Evolutionary conservation across 345 rosid species (phyloP).

Genomic region (Eucalyptus urophylla): DNA sequence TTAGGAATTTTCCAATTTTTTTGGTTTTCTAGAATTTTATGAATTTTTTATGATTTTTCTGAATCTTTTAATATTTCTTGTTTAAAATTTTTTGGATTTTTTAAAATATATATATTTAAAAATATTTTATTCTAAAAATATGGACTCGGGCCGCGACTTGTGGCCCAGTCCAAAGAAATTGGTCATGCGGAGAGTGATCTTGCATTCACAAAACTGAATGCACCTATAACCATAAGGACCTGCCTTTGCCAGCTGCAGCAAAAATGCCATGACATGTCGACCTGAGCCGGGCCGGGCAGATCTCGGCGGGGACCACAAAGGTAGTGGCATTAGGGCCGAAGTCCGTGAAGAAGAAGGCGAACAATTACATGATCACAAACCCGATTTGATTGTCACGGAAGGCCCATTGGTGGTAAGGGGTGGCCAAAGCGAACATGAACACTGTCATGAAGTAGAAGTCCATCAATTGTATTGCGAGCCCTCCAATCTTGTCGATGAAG

Average conservation of each 20-base stretch:
- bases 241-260: background rate
- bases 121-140: too few species aligned
- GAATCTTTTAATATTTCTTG: too few species aligned
- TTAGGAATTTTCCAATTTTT: too few species aligned
- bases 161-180: background rate
- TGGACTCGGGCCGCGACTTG: too few species aligned
- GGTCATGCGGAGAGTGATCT: background rate
- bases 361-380: background rate
- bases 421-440: background rate
- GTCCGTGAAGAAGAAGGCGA: background rate
- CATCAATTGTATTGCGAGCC: background rate
- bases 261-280: background rate
- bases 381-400: background rate
- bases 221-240: background rate
- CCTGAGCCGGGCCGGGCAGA: background rate
- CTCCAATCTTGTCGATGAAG: background rate
- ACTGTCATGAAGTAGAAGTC: background rate
- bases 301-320: background rate
- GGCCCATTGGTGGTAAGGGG: background rate
- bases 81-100: too few species aligned
- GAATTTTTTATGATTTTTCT: too few species aligned
- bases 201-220: background rate
- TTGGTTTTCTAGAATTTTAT: too few species aligned
- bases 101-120: too few species aligned
- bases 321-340: background rate